Base-by-base conservation (phyloP, 768 basidiomycete species). In the Crassisporium funariophilum region DNA sequence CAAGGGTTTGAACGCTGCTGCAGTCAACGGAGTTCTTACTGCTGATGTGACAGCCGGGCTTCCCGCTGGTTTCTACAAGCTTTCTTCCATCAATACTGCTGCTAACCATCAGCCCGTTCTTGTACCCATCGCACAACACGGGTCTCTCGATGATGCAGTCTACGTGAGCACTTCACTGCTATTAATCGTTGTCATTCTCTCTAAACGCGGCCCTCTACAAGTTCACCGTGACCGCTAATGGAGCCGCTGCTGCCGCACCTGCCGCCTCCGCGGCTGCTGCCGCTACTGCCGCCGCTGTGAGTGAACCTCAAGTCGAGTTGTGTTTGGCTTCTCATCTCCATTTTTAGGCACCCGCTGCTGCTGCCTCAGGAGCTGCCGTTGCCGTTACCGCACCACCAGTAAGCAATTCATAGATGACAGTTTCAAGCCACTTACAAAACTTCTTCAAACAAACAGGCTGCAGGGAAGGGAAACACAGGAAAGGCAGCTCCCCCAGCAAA, bases 61-160 rank as follows among this genome's bases (percentile, higher is more conserved):
- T 29, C 74, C 82, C 19, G 75, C 72, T 13, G 83, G 83, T 21
- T 58, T 67, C 31, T 88, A 90, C 70, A 74, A 74, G 50, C 65
- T 86, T 29, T 71, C 78, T 39, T 78, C 79, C 3, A 83, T 84
- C 65, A 79, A 79, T 61, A 62, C 74, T 29, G 74, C 77, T 20
- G 63, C 76, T 10, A 85, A 84, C 68, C 82, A 86, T 52, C 78
- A 79, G 55, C 82, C 78, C 16, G 75, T 73, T 41, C 62, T 83
- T 44, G 82, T 78, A 40, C 73, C 82, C 9, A 64, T 85, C 41
- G 82, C 77, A 20, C 81, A 82, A 53, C 84, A 81, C 55, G 82
- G 82, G 52, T 66, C 69, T 25, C 62, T 81, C 23, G 79, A 84
- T 61, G 83, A 87, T 59, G 65, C 60, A 29, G 65, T 78, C 54